A percentile compares a stretch with the other conserved stretches of the same genome.
Evolutionary conservation across 23 red algal species (phyloP).

Genomic region (Rhodosorus marinus): DNA sequence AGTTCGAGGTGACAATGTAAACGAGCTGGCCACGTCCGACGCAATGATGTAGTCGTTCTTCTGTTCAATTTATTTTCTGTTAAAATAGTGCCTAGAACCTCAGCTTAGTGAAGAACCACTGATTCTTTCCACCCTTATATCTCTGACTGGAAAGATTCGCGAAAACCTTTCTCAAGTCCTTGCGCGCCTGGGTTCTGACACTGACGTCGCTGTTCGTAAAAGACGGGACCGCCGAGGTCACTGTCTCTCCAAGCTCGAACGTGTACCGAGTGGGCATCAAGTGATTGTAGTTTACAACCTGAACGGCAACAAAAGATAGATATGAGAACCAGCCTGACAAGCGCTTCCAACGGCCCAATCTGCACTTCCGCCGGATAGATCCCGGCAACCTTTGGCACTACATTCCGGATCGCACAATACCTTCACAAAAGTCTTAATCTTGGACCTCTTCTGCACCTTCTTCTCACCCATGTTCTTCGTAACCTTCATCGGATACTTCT

Average conservation of each 20-base stretch:
- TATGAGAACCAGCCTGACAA: too few relatives aligned
- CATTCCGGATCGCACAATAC: too few relatives aligned
- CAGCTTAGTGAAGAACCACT: slow-evolving; percentile 87
- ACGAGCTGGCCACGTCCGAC: too few relatives aligned
- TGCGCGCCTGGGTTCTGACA: slow-evolving; percentile 22
- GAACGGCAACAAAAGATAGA: too few relatives aligned
- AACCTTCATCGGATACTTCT: slow-evolving; percentile 62
- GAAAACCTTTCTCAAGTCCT: slow-evolving; percentile 43
- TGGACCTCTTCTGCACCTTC: slow-evolving; percentile 45
- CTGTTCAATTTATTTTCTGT: too few relatives aligned
- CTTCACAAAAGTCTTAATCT: slow-evolving; percentile 68
- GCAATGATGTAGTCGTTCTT: too few relatives aligned
- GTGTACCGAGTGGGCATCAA: slow-evolving; percentile 92
- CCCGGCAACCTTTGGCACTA: too few relatives aligned
- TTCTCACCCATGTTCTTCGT: slow-evolving; percentile 70
- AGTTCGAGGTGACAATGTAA: too few relatives aligned
- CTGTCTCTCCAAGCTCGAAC: slow-evolving; percentile 46
- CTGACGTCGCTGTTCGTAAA: slow-evolving; percentile 34
- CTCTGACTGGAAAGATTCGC: too few relatives aligned
- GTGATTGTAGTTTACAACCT: slow-evolving; percentile 98
- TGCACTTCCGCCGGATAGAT: too few relatives aligned
- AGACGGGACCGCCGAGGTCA: slow-evolving; percentile 32
- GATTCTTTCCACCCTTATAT: slow-evolving; percentile 73
- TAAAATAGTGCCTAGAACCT: neutral
- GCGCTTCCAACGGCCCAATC: too few relatives aligned